Evolutionary conservation across 2,329 filamentous ascomycete genomes (phyloP), one percentile per base, ranked within the genome.

Genomic region (Ascochyta fabae): DNA sequence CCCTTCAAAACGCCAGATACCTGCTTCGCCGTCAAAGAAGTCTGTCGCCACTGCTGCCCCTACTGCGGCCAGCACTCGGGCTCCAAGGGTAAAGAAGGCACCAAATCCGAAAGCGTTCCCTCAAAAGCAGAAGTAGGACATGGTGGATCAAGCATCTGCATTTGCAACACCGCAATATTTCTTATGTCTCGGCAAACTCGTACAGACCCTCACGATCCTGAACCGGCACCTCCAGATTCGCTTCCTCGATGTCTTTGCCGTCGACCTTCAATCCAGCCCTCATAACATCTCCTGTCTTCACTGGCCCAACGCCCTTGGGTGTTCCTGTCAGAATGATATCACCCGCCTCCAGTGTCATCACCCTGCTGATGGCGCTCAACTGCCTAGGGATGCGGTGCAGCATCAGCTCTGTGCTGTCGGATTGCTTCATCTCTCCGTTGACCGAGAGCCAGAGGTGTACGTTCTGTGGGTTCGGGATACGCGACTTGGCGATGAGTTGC

Each of bases 241-340:
- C 91, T 80, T 96, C 90, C 73, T 92, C 87, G 29, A 98, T 77
- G 79, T 96, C 92, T 80, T 89, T 87, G 34, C 93, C 93, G 53
- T 84, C 82, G 27, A 96, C 86, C 72, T 86, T 87, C 65, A 98
- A 82, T 4, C 92, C 92, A 24, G 91, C 93, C 61, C 84, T 88
- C 84, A 99, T 91, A 29, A 94, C 82, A 78, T 99, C 93, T 2
- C 95, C 95, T 1, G 90, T 87, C 57, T 87, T 86, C 1, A 96
- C 92, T 19, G 88, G 83, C 1, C 95, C 95, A 1, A 99, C 95
- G 12, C 95, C 95, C 79, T 97, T 97, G 45, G 95, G 95, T 46
- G 95, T 99, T 16, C 95, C 95, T n/a, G 95, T 99, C 66, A 99
- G 80, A 44, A 99, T 87, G 70, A 99, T 88, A 76, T 99, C 95